Conservation (phyloP, 805 yeast genomes). For the Candida ortonii region DNA sequence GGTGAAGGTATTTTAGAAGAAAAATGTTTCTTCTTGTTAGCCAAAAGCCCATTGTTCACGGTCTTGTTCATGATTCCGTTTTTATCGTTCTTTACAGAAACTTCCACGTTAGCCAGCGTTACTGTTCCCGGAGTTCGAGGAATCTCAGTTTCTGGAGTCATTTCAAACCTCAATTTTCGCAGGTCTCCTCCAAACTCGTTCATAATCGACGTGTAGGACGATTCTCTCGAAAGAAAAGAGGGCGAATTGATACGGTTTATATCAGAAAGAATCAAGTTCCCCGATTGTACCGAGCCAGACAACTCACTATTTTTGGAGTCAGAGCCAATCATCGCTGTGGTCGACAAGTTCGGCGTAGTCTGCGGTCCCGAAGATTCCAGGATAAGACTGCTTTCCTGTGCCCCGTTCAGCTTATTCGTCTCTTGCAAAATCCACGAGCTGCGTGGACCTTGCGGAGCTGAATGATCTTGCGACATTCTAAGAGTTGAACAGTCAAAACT, state of each 20-base stretch:
- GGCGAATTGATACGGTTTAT: slow-evolving; percentile 3
- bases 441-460: too few relatives aligned
- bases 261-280: slow-evolving; percentile 1
- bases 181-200: slow-evolving; percentile 9
- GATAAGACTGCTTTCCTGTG: too few relatives aligned
- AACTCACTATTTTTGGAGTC: slow-evolving; percentile 11
- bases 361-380: not conserved
- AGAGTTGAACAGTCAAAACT: too few relatives aligned
- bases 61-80: too few relatives aligned
- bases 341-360: slow-evolving; percentile 5
- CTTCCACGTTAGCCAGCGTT: too few relatives aligned
- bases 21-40: too few relatives aligned
- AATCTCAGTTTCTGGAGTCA: too few relatives aligned
- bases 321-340: slow-evolving; percentile 7
- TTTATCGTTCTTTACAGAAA: too few relatives aligned
- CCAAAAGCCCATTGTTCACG: too few relatives aligned
- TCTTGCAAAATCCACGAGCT: too few relatives aligned
- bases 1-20: not conserved
- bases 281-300: slow-evolving; percentile 6
- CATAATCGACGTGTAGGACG: slow-evolving; percentile 7
- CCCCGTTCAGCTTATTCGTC: too few relatives aligned
- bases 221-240: slow-evolving; percentile 5
- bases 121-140: slow-evolving; percentile 1
- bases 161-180: slow-evolving; percentile 6
- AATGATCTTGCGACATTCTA: too few relatives aligned